Percentiles rank a stretch among this genome's conserved stretches.
These are phyloP conservation scores for Leptomonas seymouri DNA, from an alignment of 208 protist species.

Conservation along the genomic window DNA sequence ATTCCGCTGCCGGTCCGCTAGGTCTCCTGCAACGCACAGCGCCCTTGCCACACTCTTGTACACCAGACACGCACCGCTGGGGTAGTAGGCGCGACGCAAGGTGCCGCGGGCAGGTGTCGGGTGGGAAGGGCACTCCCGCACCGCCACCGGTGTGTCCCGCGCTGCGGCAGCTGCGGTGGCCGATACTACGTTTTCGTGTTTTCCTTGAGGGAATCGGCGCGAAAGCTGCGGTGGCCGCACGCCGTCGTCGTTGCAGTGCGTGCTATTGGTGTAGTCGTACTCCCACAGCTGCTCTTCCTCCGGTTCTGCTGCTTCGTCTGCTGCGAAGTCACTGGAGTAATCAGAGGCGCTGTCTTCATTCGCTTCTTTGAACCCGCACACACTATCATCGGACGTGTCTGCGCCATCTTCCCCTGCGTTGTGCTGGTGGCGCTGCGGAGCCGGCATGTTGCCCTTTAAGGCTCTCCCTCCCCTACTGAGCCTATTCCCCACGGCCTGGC, in stretches of 20 bases:
- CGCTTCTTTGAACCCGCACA: background rate
- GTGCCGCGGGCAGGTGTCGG: constrained; percentile 34
- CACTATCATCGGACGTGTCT: background rate
- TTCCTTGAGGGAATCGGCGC: background rate
- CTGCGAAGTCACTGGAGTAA: background rate
- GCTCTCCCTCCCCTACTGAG: background rate
- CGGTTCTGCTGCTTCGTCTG: background rate
- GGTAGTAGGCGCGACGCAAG: constrained; percentile 45
- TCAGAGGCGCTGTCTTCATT: background rate
- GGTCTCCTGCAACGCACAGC: constrained; percentile 41
- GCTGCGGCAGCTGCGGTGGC: constrained; percentile 16
- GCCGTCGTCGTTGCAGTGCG: constrained; percentile 28
- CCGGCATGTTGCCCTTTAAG: background rate
- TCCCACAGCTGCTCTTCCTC: constrained; percentile 7
- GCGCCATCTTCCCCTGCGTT: background rate
- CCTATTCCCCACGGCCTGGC: background rate
- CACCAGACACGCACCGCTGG: constrained; percentile 55
- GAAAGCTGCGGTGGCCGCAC: constrained; percentile 10
- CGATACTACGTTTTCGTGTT: constrained; percentile 9
- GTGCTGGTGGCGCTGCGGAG: background rate
- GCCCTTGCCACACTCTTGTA: constrained; percentile 53
- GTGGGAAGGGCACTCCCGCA: constrained; percentile 23
- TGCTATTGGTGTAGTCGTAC: constrained; percentile 28
- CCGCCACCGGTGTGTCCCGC: constrained; percentile 17
- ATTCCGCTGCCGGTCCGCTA: constrained; percentile 35